Conservation (phyloP, 73 alveolate genomes). For the Loxodes magnus region DNA sequence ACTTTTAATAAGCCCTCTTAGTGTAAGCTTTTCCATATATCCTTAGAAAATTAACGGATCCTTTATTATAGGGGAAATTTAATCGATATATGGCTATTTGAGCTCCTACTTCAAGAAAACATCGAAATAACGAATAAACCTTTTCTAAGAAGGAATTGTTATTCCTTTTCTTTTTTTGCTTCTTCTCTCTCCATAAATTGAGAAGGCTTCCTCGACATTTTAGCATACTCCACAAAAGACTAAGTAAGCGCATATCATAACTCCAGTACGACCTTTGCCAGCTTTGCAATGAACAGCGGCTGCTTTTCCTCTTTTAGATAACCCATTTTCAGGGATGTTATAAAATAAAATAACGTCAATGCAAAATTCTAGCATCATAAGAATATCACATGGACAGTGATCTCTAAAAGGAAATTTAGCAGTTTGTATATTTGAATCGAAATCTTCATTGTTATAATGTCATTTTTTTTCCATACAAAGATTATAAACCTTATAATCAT, state of each 20-base stretch:
- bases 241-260: conserved; percentile 95
- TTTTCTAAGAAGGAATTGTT: conserved; percentile 90
- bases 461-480: conserved; percentile 25
- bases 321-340: conserved; percentile 19
- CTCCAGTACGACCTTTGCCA: conserved; percentile 99
- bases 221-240: conserved; percentile 63
- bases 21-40: too few relatives aligned
- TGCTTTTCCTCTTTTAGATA: too few relatives aligned
- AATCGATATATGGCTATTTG: too few relatives aligned
- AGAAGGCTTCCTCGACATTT: conserved; percentile 80
- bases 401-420: conserved; percentile 89
- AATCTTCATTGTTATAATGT: conserved; percentile 61
- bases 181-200: conserved; percentile 83
- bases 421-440: conserved; percentile 43
- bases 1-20: too few relatives aligned
- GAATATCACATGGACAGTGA: conserved; percentile 92
- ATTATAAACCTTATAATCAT: conserved; percentile 76
- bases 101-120: conserved; percentile 69
- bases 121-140: conserved; percentile 91
- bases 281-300: conserved; percentile 98
- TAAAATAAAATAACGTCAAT: conserved; percentile 52
- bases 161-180: conserved; percentile 93
- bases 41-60: too few relatives aligned
- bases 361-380: conserved; percentile 80
- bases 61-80: too few relatives aligned